Base-by-base conservation (phyloP, 2,329 filamentous ascomycete species). In the Cladosporium sphaerospermum region DNA sequence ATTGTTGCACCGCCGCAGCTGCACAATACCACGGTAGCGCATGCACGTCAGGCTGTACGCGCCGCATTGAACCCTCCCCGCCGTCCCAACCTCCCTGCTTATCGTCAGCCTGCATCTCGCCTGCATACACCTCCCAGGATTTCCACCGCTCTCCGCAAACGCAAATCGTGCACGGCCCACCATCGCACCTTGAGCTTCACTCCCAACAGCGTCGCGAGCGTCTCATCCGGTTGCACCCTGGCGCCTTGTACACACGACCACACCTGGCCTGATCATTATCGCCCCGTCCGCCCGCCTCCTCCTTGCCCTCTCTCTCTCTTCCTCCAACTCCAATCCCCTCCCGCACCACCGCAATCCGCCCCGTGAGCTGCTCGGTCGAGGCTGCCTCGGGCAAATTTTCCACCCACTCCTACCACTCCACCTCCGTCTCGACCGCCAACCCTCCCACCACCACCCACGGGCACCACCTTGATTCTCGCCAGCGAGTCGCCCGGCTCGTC, bases 371-470 rank as follows among this genome's bases (percentile, higher is more conserved):
- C 36, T 19, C 53, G 37, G 16, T 41, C 45, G 31, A 52, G 32
- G 40, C 36, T 51, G 45, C 39, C 56, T 49, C 52, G 42, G 51
- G 52, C 54, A 45, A 43, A 45, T 43, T 45, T 37, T 55, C 55
- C 23, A 39, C 47, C 45, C 41, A 13, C 42, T 45, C 36, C 48
- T 44, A 44, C 40, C 41, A 16, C 23, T 2, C 46, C 56, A 54
- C 56, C 41, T 47, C 48, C 56, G 32, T 53, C 58, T 54, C 57
- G 50, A 53, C 53, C 52, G 47, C 51, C 55, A 46, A 44, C 37
- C 45, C 53, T 51, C 59, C 52, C 42, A 47, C 46, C 55, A 37
- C 44, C 23, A 14, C 23, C 32, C 39, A 14, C 13, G n/a, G 13
- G 10, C 34, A 11, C 10, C 10, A 37, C n/a, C 34, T 37, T 37